phyloP scores from a whole-genome alignment of 202 grass and related monocot species.

The Brachypodium distachyon region DNA sequence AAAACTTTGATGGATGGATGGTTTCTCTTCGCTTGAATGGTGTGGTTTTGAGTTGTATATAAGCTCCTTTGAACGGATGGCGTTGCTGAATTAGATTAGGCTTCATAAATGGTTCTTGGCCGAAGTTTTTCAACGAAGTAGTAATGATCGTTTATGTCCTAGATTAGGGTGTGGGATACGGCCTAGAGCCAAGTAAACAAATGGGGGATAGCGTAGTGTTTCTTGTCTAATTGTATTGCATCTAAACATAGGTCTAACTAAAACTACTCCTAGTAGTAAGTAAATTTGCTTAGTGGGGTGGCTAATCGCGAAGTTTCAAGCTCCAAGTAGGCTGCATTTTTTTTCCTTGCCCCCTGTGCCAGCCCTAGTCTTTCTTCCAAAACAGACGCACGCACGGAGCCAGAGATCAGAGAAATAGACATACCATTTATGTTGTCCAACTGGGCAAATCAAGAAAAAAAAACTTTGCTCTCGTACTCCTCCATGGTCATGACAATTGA shows the following conservation, averaged over 20 bases:
- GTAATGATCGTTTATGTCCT: constrained; percentile 5
- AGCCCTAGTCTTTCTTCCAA: neutral
- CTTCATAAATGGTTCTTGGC: neutral
- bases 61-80: neutral
- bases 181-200: constrained; percentile 35
- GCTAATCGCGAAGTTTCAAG: neutral
- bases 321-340: constrained; percentile 12
- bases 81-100: neutral
- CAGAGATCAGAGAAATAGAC: neutral
- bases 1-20: neutral
- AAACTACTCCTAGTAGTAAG: neutral
- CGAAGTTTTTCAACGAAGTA: constrained; percentile 6
- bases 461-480: too few relatives aligned
- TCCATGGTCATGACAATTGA: too few relatives aligned
- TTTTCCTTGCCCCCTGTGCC: neutral
- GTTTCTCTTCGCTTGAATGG: neutral
- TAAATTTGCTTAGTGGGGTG: neutral
- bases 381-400: neutral
- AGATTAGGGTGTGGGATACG: constrained; percentile 14
- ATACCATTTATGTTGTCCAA: neutral
- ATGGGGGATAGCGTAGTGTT: constrained; percentile 1
- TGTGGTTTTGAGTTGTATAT: neutral
- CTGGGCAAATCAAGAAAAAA: too few relatives aligned
- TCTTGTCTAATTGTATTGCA: neutral
- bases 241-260: neutral